Evolutionary conservation across 2,329 filamentous ascomycete species (phyloP).

Genomic region (Chaetomium olivaceum): DNA sequence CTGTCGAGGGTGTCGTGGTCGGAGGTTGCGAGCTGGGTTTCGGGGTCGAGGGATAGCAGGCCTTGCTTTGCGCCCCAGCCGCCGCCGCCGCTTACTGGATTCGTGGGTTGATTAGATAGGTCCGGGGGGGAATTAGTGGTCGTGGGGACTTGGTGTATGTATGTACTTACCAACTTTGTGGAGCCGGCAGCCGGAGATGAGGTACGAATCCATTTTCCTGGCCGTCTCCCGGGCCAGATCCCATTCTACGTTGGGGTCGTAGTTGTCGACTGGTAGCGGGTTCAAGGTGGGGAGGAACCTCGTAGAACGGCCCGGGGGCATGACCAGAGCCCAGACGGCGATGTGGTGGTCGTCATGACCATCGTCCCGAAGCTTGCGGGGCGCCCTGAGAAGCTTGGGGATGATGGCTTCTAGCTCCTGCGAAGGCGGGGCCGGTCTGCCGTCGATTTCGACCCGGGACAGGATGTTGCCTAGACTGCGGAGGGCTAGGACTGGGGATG

Average conservation of each 20-base stretch:
- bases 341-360: slow-evolving; percentile 46
- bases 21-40: slow-evolving; percentile 52
- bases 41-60: slow-evolving; percentile 74
- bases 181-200: slow-evolving; percentile 48
- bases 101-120: not conserved
- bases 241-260: slow-evolving; percentile 33
- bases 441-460: slow-evolving; percentile 57
- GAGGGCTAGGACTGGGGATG: slow-evolving; percentile 60
- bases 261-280: slow-evolving; percentile 31
- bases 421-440: slow-evolving; percentile 60
- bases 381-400: slow-evolving; percentile 54
- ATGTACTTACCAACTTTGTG: slow-evolving; percentile 48
- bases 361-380: slow-evolving; percentile 31
- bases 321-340: slow-evolving; percentile 72
- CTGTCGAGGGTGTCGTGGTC: slow-evolving; percentile 55
- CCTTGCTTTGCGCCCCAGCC: slow-evolving; percentile 83
- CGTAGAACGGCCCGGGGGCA: slow-evolving; percentile 42
- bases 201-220: slow-evolving; percentile 33
- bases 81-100: slow-evolving; percentile 74
- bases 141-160: not conserved
- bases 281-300: slow-evolving; percentile 22
- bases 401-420: slow-evolving; percentile 69
- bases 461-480: slow-evolving; percentile 78
- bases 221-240: slow-evolving; percentile 34
- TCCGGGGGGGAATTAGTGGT: not conserved